A percentile compares a stretch with the other conserved stretches of the same genome.
These are phyloP conservation scores for Aspergillus wentii DNA, from an alignment of 495 filamentous ascomycete genomes.

Conservation along the genomic window DNA sequence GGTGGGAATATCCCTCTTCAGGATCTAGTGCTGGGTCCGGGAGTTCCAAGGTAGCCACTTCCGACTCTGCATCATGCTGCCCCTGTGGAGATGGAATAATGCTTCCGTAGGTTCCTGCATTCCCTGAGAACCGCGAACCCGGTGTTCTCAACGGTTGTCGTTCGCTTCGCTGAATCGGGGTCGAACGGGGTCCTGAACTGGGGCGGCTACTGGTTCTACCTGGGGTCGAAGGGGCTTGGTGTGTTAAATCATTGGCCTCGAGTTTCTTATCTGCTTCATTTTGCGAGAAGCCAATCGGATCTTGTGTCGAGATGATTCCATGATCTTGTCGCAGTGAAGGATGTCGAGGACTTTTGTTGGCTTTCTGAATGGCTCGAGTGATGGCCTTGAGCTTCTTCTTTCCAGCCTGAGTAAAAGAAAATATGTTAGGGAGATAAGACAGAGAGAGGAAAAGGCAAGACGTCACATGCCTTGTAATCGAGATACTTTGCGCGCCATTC, in stretches of 20 bases:
- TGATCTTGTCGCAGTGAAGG: constrained; percentile 23
- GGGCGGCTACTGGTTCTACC: constrained; percentile 8
- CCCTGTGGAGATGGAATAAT: constrained; percentile 62
- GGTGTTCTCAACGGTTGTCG: constrained; percentile 35
- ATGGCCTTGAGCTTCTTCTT: constrained; percentile 89
- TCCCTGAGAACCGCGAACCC: constrained; percentile 33
- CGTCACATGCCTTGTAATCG: constrained; percentile 69
- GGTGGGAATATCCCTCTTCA: constrained; percentile 22
- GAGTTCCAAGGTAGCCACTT: constrained; percentile 55
- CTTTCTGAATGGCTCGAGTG: constrained; percentile 58
- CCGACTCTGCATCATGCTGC: constrained; percentile 18
- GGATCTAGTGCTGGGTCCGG: constrained; percentile 69
- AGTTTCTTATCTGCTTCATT: constrained; percentile 16
- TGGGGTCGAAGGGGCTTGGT: constrained; percentile 8
- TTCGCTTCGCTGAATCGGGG: constrained; percentile 22
- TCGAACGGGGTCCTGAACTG: constrained; percentile 23
- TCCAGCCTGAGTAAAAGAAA: constrained; percentile 42
- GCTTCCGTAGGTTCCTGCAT: constrained; percentile 63
- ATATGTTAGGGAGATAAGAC: background rate
- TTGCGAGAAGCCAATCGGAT: constrained; percentile 9
- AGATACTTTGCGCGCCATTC: constrained; percentile 93
- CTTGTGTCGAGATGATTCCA: constrained; percentile 7
- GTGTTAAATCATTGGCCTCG: constrained; percentile 12
- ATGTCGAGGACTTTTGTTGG: constrained; percentile 50
- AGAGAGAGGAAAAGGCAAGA: background rate